Base-by-base conservation (phyloP, 768 basidiomycete genomes). In the Mycena albidolilacea region DNA sequence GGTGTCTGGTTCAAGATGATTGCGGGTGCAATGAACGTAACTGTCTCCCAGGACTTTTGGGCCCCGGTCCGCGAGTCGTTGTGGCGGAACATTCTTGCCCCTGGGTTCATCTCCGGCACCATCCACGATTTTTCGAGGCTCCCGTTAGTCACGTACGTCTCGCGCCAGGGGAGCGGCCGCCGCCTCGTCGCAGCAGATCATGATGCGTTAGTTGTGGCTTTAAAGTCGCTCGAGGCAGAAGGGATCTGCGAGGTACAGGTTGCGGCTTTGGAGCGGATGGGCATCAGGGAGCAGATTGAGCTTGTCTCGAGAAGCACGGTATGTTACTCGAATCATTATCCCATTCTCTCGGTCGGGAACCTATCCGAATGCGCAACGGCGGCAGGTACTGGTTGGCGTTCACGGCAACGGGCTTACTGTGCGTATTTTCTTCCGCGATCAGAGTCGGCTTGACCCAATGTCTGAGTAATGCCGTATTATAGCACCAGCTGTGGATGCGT, bases 331-430 rank as follows among this genome's bases (percentile, higher is more conserved):
- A 30, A 30, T 66, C 58, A 50, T 48, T 69, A 71, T 69, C 52
- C 60, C 64, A 30, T 54, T 65, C 23, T 77, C 63, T 8, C 66
- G 7, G 69, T 37, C 11, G 55, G 35, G 43, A 50, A 61, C 67
- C 37, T 68, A 52, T 2, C 38, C 11, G 7, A 37, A 64, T 39
- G 14, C 46, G 41, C 35, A 14, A 48, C 46, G 69, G 46, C 69
- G 4, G 35, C 60, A 90, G 89, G 83, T 90, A 67, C 79, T 92
- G 76, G 79, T 92, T 55, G 91, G 90, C 43, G 88, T 92, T 23
- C 91, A 92, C 77, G 92, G 92, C 37, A 93, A 92, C 80, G 92
- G 92, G 48, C 83, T 95, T 11, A 92, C 92, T 63, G 84, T 84
- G 75, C 71, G 76, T 76, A 46, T 44, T 48, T 48, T 19, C 2